These are phyloP conservation scores for Metschnikowia cubensis DNA, from an alignment of 805 yeast species.

Conservation along the genomic window DNA sequence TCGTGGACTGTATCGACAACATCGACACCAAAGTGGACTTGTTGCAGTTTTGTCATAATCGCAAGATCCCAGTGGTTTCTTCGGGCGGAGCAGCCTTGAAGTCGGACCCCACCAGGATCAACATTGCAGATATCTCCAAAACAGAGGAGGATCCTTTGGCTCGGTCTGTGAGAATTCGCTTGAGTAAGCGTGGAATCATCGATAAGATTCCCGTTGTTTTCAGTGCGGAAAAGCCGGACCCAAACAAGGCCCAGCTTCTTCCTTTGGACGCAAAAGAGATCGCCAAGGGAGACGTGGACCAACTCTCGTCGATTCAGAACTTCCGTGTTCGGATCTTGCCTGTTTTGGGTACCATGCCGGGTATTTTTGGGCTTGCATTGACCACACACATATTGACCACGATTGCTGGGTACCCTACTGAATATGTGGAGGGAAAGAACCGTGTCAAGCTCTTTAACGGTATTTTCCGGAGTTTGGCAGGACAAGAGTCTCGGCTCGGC, in stretches of 20 bases:
- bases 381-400: constrained; percentile 79
- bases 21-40: constrained; percentile 95
- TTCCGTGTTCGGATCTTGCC: constrained; percentile 94
- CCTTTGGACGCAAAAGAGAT: constrained; percentile 83
- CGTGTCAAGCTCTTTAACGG: constrained; percentile 83
- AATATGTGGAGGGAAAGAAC: constrained; percentile 87
- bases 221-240: constrained; percentile 95
- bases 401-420: constrained; percentile 85
- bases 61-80: constrained; percentile 66
- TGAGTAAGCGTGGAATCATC: constrained; percentile 73
- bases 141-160: constrained; percentile 95
- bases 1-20: constrained; percentile 95
- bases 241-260: constrained; percentile 80
- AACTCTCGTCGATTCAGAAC: constrained; percentile 79
- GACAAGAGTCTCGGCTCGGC: constrained; percentile 80
- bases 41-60: constrained; percentile 62
- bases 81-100: constrained; percentile 98
- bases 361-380: constrained; percentile 86
- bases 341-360: constrained; percentile 96
- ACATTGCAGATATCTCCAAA: constrained; percentile 80
- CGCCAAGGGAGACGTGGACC: constrained; percentile 78
- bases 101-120: constrained; percentile 89
- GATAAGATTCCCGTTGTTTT: constrained; percentile 82
- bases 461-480: constrained; percentile 76
- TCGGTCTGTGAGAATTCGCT: constrained; percentile 76